These are phyloP conservation scores for Diaporthe vaccinii DNA, from an alignment of 2,329 filamentous ascomycete genomes.

Conservation along the genomic window DNA sequence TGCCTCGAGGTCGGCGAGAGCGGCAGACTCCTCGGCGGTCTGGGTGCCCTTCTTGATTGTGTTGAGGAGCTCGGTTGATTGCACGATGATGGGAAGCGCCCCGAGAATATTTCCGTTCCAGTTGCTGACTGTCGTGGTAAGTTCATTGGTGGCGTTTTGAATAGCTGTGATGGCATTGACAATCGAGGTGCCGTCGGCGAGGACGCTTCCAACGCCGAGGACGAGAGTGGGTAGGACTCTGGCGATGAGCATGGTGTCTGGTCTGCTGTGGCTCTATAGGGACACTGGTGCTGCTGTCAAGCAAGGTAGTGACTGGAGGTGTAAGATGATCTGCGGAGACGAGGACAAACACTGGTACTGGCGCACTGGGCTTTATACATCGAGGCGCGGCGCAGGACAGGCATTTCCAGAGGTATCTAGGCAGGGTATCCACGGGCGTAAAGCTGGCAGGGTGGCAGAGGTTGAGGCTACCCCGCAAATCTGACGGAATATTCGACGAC, in stretches of 20 bases:
- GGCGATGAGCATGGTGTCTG: slow-evolving; percentile 30
- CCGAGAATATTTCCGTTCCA: slow-evolving; percentile 57
- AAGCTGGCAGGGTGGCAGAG: background rate
- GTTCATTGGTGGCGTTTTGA: slow-evolving; percentile 49
- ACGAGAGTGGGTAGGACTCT: slow-evolving; percentile 21
- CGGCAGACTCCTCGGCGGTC: slow-evolving; percentile 53
- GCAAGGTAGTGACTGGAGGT: background rate
- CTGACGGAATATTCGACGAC: background rate
- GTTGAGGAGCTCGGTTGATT: slow-evolving; percentile 55
- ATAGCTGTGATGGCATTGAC: slow-evolving; percentile 53
- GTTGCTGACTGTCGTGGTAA: slow-evolving; percentile 51
- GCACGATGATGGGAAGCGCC: slow-evolving; percentile 56
- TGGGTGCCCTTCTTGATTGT: slow-evolving; percentile 56
- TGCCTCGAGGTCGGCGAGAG: slow-evolving; percentile 55
- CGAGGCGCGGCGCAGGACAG: background rate
- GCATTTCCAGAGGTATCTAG: background rate
- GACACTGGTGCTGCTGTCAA: background rate
- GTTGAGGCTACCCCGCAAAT: slow-evolving; percentile 10
- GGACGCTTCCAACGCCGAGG: slow-evolving; percentile 36
- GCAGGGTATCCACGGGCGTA: background rate
- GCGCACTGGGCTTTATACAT: background rate
- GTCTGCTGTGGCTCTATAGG: background rate
- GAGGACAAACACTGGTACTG: background rate
- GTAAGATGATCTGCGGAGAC: background rate
- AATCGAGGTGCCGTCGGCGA: slow-evolving; percentile 54